A percentile compares a stretch with the other conserved stretches of the same genome.
These are phyloP conservation scores for Plasmodiophora brassicae DNA, from an alignment of 208 protist species.

Conservation along the genomic window DNA sequence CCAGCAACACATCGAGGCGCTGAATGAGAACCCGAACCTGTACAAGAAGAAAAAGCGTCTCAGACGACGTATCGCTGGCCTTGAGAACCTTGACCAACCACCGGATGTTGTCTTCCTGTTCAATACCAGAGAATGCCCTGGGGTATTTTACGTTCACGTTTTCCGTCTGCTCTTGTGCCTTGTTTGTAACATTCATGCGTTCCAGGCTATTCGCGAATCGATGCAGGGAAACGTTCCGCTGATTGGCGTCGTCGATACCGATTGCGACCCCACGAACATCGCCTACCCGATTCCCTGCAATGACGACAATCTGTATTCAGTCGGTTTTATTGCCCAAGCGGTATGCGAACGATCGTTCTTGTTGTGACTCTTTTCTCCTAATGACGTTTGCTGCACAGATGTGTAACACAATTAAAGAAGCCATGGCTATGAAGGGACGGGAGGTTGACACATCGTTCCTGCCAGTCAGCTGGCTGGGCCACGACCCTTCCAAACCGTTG, in stretches of 20 bases:
- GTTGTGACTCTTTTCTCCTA: neutral
- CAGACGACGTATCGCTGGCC: neutral
- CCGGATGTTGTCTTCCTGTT: neutral
- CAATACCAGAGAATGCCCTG: neutral
- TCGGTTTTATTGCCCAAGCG: constrained; percentile 12
- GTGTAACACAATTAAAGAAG: neutral
- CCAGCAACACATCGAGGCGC: neutral
- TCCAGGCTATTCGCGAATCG: neutral
- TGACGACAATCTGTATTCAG: constrained; percentile 1
- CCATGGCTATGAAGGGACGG: neutral
- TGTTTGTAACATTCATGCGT: neutral
- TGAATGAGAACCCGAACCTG: constrained; percentile 6
- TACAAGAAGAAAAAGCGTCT: neutral
- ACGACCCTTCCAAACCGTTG: too few species aligned
- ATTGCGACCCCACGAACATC: constrained; percentile 11
- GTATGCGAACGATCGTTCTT: neutral
- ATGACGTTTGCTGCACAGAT: neutral
- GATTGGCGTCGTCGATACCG: constrained; percentile 5
- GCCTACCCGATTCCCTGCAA: constrained; percentile 1
- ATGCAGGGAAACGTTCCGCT: neutral
- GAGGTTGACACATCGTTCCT: constrained; percentile 5
- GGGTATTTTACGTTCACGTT: too few species aligned
- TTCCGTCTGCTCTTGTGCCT: too few species aligned
- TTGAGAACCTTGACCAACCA: neutral
- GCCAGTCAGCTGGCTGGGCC: too few species aligned